Base-by-base conservation (phyloP, 352 stramenopile species). In the Pythium phragmitis region DNA sequence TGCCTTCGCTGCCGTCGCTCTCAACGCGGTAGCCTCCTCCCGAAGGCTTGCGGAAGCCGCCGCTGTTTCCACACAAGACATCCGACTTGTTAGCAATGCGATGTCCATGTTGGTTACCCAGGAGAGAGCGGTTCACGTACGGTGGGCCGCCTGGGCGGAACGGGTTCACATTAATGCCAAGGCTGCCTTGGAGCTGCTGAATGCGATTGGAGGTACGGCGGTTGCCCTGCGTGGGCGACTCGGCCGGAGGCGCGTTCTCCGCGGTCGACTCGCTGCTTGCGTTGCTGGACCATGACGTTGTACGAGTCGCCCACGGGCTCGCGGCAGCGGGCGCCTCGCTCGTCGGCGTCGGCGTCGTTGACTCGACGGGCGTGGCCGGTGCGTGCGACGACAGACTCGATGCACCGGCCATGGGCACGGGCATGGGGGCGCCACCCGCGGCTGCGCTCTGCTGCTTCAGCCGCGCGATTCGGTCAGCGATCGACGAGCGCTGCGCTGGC, bases 151-250 rank as follows among this genome's bases (percentile, higher is more conserved):
- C 75, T 21, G 80, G 64, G 37, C 83, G 77, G 55, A 95, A 95
- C 6, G 84, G 77, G 68, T 94, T 95, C 51, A 95, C 76, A 61
- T 91, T 91, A 63, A 95, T 90, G 4, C 80, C 87, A n/a, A 93
- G 60, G 65, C 70, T 93, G 6, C 85, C 85, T 67, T 95, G 85
- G 8, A 95, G 59, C 57, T 91, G 75, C 54, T 89, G 76, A 64
- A 95, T 93, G 53, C 82, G 57, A 3, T 60, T 37, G 12, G 68
- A 75, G 77, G 62, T 76, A 75, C 36, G 77, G 76, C 53, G 79
- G 58, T 72, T 70, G 37, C 39, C 58, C 17, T 16, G n/a, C 33
- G 49, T 65, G 13, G 26, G 48, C 51, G 70, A 37, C 64, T 64
- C 49, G 74, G 42, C 76, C 13, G 60, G 37, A 39, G 17, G 13